Base-by-base conservation (phyloP, 2,329 filamentous ascomycete genomes). In the Sporothrix dimorphospora region DNA sequence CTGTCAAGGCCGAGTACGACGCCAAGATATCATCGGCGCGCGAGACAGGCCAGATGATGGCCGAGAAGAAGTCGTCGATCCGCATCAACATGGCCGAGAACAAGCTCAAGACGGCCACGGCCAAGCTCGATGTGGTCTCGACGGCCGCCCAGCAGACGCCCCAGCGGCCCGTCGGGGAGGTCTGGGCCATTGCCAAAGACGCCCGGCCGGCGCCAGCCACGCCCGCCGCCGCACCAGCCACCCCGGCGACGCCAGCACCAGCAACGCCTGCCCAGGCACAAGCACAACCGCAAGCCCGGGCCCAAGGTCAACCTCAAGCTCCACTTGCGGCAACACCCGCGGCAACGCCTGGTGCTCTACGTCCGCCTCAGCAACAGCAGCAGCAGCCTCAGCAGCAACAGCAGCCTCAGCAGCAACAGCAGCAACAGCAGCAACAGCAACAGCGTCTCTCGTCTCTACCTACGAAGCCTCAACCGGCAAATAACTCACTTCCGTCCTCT, bases 101-200 rank as follows among this genome's bases (percentile, higher is more conserved):
- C 76, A 89, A 91, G 78, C 82, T 86, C 63, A 88, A 87, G 74
- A 82, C 83, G 9, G 88, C 90, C 0, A 85, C 86, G 68, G 92
- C 91, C 4, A 97, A 96, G 82, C 82, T 97, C 42, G 87, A 88
- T 1, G 89, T 96, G 1, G 92, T 98, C 3, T 88, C 94, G 78
- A 92, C 89, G 63, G 94, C 95, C 14, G 94, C 92, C 0, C 87
- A 86, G n/a, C 92, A 97, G 65, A 98, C 94, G 0, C 95, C 95
- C 0, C 86, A 95, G 77, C 90, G 90, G 79, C 89, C 94, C 0
- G 94, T 98, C 4, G 88, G 84, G 11, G 94, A 98, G 80, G 94
- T 98, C 0, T 98, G 93, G 92, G 90, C 91, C 75, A 83, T 92
- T 70, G 94, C 92, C 0, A 94, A 95, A 81, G 84, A 82, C 70